Base-by-base conservation (phyloP, 192 early-diverging fungal species). In the Linnemannia elongata region DNA sequence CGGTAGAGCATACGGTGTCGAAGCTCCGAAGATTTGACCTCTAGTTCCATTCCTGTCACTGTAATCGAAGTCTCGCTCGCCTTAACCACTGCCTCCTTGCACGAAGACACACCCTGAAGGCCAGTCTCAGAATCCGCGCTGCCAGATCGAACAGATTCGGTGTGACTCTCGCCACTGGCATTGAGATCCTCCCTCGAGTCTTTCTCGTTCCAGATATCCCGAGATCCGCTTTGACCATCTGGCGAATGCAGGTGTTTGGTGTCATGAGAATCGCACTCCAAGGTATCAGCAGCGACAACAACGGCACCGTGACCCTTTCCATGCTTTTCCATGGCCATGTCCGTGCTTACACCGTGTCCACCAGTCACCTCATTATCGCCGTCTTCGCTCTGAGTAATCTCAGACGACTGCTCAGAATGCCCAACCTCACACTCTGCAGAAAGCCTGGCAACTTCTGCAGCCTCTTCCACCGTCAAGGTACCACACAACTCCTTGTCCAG, bases 401-500 rank as follows among this genome's bases (percentile, higher is more conserved):
- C 27, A 66, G 60, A 66, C 10, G 60, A 66, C 60, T 30, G 60
- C 27, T 33, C 60, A 33, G 60, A 33, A 33, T 33, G 12, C 12
- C 60, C 60, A 33, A 27, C 30, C 10, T 66, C 60, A 15, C 30
- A 66, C 30, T 66, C 60, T 33, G 12, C 0, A 30, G 35, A 12
- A n/a, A 35, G 18, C 35, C 18, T 12, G 8, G 15, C n/a, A 72
- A 33, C 20, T 22, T 35, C 33, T 4, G 30, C 41, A 20, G 38
- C 35, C 39, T 72, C 70, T n/a, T 72, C 60, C 30, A 30, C 60
- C 8, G 60, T 66, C 30, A 66, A 33, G 10, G 60, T 66, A 33
- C 60, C 60, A 33, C 60, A 66, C 60, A 66, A 33, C 60, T 66
- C 60, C 30, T 33, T 66, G 60, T 66, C 60, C 60, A 66, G 12